phyloP scores from a whole-genome alignment of 176 grass and related monocot genomes.

The Themeda triandra region DNA sequence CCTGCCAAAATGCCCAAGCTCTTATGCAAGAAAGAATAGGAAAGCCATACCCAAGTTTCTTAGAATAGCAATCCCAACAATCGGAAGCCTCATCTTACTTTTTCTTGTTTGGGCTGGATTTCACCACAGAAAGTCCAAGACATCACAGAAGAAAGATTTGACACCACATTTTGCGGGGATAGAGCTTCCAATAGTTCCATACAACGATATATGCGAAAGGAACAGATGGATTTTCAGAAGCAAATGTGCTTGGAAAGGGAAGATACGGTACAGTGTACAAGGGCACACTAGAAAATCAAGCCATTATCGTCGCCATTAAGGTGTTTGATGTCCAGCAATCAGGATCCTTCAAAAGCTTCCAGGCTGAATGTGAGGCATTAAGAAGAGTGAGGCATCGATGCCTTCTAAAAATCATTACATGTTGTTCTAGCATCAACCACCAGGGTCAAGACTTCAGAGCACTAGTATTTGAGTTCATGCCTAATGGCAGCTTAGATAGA shows the following conservation, averaged over 20 bases:
- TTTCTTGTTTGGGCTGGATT: neutral
- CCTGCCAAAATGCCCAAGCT: too few species aligned
- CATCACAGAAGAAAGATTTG: neutral
- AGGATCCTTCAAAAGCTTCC: conserved; percentile 33
- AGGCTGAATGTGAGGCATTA: conserved; percentile 33
- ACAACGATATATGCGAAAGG: conserved; percentile 12
- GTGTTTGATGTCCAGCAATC: conserved; percentile 28
- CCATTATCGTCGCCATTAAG: conserved; percentile 6
- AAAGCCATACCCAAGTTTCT: neutral
- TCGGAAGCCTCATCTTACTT: neutral
- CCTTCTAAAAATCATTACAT: conserved; percentile 38
- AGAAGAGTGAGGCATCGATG: conserved; percentile 34
- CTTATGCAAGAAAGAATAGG: too few species aligned
- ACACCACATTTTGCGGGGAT: neutral
- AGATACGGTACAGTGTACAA: too few species aligned
- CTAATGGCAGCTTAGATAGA: too few species aligned
- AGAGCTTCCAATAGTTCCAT: neutral
- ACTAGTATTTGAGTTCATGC: too few species aligned
- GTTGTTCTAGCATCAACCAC: conserved; percentile 38
- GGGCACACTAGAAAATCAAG: too few species aligned
- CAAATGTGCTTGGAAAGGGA: conserved; percentile 15
- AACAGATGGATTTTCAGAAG: conserved; percentile 26
- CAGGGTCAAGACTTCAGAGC: too few species aligned
- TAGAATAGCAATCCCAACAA: neutral
- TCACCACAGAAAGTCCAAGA: neutral